These are phyloP conservation scores for Trichoderma hamatum DNA, from an alignment of 2,329 filamentous ascomycete species.

Conservation along the genomic window DNA sequence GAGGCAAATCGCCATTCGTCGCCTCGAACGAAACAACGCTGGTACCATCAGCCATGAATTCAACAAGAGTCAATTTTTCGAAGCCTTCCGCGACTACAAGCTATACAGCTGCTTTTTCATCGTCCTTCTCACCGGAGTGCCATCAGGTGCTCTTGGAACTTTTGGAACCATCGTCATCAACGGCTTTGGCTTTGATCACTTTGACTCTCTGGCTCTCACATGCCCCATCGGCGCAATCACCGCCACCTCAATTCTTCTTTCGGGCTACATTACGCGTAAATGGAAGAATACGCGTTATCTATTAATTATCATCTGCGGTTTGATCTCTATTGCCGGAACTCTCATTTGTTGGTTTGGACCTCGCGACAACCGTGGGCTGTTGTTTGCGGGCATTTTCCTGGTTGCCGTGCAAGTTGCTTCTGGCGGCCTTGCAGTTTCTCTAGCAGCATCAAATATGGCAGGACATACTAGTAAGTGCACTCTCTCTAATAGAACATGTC, in stretches of 20 bases:
- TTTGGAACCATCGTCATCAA: conserved; percentile 13
- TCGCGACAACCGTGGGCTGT: not conserved
- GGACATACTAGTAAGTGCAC: conserved; percentile 5
- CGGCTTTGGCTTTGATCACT: conserved; percentile 1
- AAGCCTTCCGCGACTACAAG: conserved; percentile 17
- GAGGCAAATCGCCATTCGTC: not conserved
- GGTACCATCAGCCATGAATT: conserved; percentile 12
- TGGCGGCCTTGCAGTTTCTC: conserved; percentile 10
- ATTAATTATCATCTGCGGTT: not conserved
- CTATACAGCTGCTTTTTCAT: conserved; percentile 12
- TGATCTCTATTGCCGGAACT: conserved; percentile 4
- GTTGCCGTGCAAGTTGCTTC: conserved; percentile 11
- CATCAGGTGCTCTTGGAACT: conserved; percentile 4
- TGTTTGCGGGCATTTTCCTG: conserved; percentile 5
- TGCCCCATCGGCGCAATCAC: conserved; percentile 15
- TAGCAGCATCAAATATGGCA: conserved; percentile 9
- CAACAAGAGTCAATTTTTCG: conserved; percentile 11
- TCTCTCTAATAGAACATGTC: not conserved
- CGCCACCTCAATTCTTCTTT: not conserved
- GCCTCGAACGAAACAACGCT: conserved; percentile 2
- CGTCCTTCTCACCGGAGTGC: conserved; percentile 11
- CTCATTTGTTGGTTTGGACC: conserved; percentile 11
- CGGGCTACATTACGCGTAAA: conserved; percentile 3
- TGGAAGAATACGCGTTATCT: conserved; percentile 9
- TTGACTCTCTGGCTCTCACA: conserved; percentile 3